Base-by-base conservation (phyloP, 2,329 filamentous ascomycete species). In the Colletotrichum abscissum region DNA sequence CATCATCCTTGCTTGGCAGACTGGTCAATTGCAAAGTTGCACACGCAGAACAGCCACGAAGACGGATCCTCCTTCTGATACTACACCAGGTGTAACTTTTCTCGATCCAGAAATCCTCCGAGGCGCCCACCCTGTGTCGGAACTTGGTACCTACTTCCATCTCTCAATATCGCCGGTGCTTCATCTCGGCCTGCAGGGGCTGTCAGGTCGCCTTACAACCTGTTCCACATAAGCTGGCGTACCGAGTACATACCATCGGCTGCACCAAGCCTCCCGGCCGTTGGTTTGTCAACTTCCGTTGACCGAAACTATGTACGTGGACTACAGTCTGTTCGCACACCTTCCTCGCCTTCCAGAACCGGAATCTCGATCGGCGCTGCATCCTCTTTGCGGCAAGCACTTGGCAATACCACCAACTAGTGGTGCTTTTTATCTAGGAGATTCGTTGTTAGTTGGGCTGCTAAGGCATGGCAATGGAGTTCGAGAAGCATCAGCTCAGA, bases 131-230 rank as follows among this genome's bases (percentile, higher is more conserved):
- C 55, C 67, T 60, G 28, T 56, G 16, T 55, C 52, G 19, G 52
- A 49, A 49, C 42, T 22, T 49, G 42, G 42, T 49, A 22, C 8
- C 12, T 38, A 24, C 38, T 16, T 12, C 55, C 19, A 19, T 56
- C 54, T 56, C 46, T 30, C 70, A 33, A 55, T 26, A 64, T 46
- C 67, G 42, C 42, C 59, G 30, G 30, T 59, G 56, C 67, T 52
- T 73, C 67, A 70, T 70, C 60, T 73, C 56, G 46, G 70, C 67
- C 67, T 65, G 60, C 70, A 65, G 55, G 67, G 67, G 67, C 38
- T 7, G 33, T 62, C 66, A 26, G 33, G 42, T 5, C 35, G 59
- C 22, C 28, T 57, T 70, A 56, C 60, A n/a, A 49, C 55, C 24
- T 62, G 35, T 60, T 46, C 59, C 67, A 73, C 69, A 42, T 49